phyloP scores from a whole-genome alignment of 495 filamentous ascomycete genomes.

The Aspergillus ostianus region DNA sequence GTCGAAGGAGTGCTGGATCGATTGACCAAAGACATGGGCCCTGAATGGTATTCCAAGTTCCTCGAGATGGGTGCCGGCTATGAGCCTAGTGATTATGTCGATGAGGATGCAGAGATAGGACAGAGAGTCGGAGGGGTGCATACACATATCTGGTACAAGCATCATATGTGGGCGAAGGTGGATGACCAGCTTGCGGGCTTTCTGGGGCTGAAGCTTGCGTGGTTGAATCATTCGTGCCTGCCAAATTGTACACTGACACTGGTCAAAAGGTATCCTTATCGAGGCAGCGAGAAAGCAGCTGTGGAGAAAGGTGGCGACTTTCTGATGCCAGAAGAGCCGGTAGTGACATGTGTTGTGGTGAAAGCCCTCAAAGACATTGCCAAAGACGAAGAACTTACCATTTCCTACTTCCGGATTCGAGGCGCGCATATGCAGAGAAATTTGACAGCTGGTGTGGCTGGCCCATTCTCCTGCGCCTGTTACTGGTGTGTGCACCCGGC shows the following conservation, averaged over 20 bases:
- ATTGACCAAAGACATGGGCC: constrained; percentile 14
- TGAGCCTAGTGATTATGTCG: not conserved
- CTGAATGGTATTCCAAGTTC: constrained; percentile 13
- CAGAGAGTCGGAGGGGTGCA: not conserved
- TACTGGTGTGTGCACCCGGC: constrained; percentile 6
- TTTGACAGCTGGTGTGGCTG: not conserved
- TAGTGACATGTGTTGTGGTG: constrained; percentile 1
- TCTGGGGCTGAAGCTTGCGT: constrained; percentile 18
- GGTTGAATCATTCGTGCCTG: constrained; percentile 19
- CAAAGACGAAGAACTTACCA: constrained; percentile 27
- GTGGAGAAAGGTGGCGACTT: not conserved
- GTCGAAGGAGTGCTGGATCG: not conserved
- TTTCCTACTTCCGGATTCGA: constrained; percentile 14
- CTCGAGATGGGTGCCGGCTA: not conserved
- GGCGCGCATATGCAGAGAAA: not conserved
- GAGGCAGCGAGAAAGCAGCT: not conserved
- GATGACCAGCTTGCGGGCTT: constrained; percentile 6
- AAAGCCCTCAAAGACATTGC: constrained; percentile 16
- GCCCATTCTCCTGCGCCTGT: constrained; percentile 16
- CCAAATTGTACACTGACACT: constrained; percentile 14
- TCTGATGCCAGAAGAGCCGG: not conserved
- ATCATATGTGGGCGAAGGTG: constrained; percentile 5
- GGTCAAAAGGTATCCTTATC: constrained; percentile 1
- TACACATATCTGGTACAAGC: constrained; percentile 10
- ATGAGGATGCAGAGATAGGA: not conserved